Evolutionary conservation across 2,329 filamentous ascomycete genomes (phyloP).

Genomic region (Neophaeococcomyces aloes): DNA sequence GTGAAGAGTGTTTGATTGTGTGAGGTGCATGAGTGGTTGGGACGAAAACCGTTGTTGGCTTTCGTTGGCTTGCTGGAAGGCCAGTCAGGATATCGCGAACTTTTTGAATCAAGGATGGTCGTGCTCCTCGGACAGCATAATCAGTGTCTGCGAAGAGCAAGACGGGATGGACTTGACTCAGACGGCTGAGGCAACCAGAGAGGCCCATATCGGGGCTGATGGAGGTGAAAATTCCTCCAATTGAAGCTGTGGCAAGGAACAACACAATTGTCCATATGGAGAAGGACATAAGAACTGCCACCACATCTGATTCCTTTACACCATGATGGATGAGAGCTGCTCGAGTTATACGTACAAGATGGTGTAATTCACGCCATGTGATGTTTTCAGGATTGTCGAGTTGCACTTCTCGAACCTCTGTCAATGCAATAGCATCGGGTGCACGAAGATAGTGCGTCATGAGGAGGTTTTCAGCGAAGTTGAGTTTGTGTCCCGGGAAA

Average conservation of each 20-base stretch:
- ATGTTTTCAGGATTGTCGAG: slow-evolving; percentile 28
- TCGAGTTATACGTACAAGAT: slow-evolving; percentile 29
- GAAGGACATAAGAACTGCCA: slow-evolving; percentile 34
- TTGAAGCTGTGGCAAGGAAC: slow-evolving; percentile 32
- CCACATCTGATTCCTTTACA: slow-evolving; percentile 29
- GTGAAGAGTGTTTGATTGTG: slow-evolving; percentile 7
- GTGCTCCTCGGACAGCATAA: slow-evolving; percentile 66
- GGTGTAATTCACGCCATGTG: slow-evolving; percentile 32
- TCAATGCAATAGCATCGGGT: slow-evolving; percentile 28
- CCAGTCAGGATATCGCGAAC: slow-evolving; percentile 57
- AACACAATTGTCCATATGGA: slow-evolving; percentile 34
- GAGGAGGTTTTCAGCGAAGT: slow-evolving; percentile 33
- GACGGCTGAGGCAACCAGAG: slow-evolving; percentile 27
- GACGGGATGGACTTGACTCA: slow-evolving; percentile 32
- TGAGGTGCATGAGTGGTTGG: slow-evolving; percentile 15
- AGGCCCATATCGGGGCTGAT: slow-evolving; percentile 36
- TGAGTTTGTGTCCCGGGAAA: slow-evolving; percentile 28
- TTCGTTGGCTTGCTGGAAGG: slow-evolving; percentile 32
- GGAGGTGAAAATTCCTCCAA: slow-evolving; percentile 36
- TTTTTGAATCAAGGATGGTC: slow-evolving; percentile 60
- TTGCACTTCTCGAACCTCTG: slow-evolving; percentile 32
- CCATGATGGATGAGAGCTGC: slow-evolving; percentile 31
- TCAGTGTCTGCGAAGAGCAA: slow-evolving; percentile 43
- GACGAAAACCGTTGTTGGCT: slow-evolving; percentile 13
- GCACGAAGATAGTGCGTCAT: slow-evolving; percentile 24